phyloP scores from a whole-genome alignment of 2,329 filamentous ascomycete genomes.

The Ophiocordyceps robertsii region DNA sequence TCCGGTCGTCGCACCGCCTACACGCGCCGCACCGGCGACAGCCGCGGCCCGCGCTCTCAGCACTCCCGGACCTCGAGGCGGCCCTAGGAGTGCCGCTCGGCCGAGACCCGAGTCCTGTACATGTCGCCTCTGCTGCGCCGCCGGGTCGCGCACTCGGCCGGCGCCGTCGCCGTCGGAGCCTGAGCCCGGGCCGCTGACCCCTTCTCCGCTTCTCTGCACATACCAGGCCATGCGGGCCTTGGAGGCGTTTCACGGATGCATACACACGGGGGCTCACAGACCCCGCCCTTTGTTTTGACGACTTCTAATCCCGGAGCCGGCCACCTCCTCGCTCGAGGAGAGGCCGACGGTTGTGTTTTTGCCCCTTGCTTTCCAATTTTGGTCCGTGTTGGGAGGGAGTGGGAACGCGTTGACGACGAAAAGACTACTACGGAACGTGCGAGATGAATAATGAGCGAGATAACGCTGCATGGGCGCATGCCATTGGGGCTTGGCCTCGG shows the following conservation, averaged over 20 bases:
- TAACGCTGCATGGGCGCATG: not conserved
- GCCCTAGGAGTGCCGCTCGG: conserved; percentile 5
- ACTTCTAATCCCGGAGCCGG: not conserved
- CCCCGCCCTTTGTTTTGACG: not conserved
- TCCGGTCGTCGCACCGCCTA: conserved; percentile 28
- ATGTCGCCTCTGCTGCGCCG: conserved; percentile 2
- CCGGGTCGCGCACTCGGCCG: not conserved
- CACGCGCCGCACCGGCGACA: conserved; percentile 17
- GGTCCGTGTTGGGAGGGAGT: not conserved
- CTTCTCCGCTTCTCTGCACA: not conserved
- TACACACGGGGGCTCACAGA: not conserved
- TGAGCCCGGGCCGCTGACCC: not conserved
- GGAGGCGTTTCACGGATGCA: not conserved
- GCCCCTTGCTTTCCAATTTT: not conserved
- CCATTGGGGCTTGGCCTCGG: not conserved
- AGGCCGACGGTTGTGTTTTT: not conserved
- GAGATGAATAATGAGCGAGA: not conserved
- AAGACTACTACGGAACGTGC: not conserved
- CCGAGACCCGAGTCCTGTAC: conserved; percentile 4
- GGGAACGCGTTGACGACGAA: not conserved
- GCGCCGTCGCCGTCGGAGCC: not conserved
- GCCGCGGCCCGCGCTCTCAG: conserved; percentile 17
- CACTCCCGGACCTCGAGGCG: conserved; percentile 14
- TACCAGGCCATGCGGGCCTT: not conserved
- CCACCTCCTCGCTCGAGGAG: not conserved